Conservation (phyloP, 768 basidiomycete genomes). For the Psilocybe cyanescens region DNA sequence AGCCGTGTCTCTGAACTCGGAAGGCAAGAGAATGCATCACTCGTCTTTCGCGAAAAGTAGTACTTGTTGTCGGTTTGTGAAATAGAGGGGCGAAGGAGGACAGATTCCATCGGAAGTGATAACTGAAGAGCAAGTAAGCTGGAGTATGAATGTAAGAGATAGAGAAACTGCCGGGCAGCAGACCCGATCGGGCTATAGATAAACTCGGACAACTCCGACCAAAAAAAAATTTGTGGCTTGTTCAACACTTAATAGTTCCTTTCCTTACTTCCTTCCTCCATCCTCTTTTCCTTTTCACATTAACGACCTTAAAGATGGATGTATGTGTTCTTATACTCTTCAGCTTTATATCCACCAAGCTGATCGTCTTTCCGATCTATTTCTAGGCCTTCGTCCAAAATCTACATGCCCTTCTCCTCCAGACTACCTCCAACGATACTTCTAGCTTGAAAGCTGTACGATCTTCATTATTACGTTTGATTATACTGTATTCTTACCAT, state of each 20-base stretch:
- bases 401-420: slow-evolving; percentile 84
- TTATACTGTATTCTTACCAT: slow-evolving; percentile 11
- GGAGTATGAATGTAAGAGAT: too few relatives aligned
- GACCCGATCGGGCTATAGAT: slow-evolving; percentile 30
- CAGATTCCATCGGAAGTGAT: too few relatives aligned
- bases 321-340: slow-evolving; percentile 36
- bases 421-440: slow-evolving; percentile 89
- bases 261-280: slow-evolving; percentile 28
- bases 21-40: too few relatives aligned
- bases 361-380: slow-evolving; percentile 25
- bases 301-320: slow-evolving; percentile 47
- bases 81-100: too few relatives aligned
- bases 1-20: too few relatives aligned
- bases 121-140: too few relatives aligned
- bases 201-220: slow-evolving; percentile 58
- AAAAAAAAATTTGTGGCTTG: slow-evolving; percentile 50
- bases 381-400: slow-evolving; percentile 75
- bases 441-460: slow-evolving; percentile 86
- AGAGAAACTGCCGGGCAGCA: neutral
- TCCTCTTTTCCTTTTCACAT: slow-evolving; percentile 29
- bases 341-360: slow-evolving; percentile 11
- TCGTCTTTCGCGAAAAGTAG: too few relatives aligned
- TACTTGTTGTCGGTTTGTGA: too few relatives aligned
- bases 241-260: slow-evolving; percentile 11
- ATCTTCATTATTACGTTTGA: slow-evolving; percentile 14